A percentile compares a stretch with the other conserved stretches of the same genome.
Conservation (phyloP, 805 yeast species). For the Ogataea haglerorum region DNA sequence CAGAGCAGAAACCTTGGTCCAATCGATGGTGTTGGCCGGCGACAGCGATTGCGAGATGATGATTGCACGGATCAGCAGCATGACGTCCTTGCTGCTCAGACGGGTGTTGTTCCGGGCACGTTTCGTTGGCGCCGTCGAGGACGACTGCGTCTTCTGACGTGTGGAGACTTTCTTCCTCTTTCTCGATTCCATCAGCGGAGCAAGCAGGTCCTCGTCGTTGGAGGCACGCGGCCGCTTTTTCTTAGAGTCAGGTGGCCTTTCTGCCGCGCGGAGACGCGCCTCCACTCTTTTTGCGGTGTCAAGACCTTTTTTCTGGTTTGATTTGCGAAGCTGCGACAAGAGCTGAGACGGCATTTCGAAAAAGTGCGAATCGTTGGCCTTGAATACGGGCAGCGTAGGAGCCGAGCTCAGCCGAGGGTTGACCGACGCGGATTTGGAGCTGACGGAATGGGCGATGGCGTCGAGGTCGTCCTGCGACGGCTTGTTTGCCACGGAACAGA, state of each 20-base stretch:
- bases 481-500: conserved; percentile 12
- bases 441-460: conserved; percentile 1
- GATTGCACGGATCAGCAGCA: conserved; percentile 58
- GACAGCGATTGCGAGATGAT: conserved; percentile 63
- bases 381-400: conserved; percentile 11
- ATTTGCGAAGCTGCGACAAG: not conserved
- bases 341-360: conserved; percentile 19
- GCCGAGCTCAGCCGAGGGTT: conserved; percentile 5
- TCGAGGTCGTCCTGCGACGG: conserved; percentile 15
- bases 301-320: conserved; percentile 1
- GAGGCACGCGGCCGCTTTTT: conserved; percentile 3
- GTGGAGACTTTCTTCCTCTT: conserved; percentile 28
- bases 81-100: conserved; percentile 40
- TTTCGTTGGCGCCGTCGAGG: conserved; percentile 9
- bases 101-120: conserved; percentile 23
- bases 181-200: conserved; percentile 28
- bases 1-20: conserved; percentile 54
- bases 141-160: conserved; percentile 12
- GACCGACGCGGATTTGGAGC: not conserved
- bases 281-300: conserved; percentile 10
- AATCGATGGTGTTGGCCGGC: conserved; percentile 53
- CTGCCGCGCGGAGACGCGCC: conserved; percentile 17
- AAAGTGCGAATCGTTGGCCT: conserved; percentile 23
- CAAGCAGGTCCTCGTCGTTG: conserved; percentile 23
- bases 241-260: conserved; percentile 3